Evolutionary conservation across 306 rosid species (phyloP).

Genomic region (Trifolium fragiferum): DNA sequence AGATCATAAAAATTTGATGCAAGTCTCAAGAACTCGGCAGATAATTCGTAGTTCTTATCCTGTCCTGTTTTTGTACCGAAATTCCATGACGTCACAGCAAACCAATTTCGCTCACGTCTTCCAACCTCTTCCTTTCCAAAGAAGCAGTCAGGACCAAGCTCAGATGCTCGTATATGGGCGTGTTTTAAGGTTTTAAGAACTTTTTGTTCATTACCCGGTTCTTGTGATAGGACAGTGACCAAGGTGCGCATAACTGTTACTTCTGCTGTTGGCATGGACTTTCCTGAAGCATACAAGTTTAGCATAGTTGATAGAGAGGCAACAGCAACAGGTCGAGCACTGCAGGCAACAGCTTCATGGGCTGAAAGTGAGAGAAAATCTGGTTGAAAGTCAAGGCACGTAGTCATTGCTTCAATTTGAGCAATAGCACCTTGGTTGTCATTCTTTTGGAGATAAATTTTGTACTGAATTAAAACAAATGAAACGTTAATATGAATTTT

Average conservation of each 20-base stretch:
- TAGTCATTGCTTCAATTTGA: slow-evolving; percentile 85
- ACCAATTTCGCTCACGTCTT: slow-evolving; percentile 89
- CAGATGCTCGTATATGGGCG: slow-evolving; percentile 64
- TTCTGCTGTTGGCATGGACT: slow-evolving; percentile 78
- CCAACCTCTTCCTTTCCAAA: slow-evolving; percentile 90
- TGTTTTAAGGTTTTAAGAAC: slow-evolving; percentile 66
- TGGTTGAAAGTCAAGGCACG: slow-evolving; percentile 84
- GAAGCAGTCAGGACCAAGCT: slow-evolving; percentile 69
- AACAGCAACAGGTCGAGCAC: slow-evolving; percentile 77
- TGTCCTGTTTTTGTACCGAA: slow-evolving; percentile 74
- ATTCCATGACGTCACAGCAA: slow-evolving; percentile 90
- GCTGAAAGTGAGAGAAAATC: slow-evolving; percentile 92
- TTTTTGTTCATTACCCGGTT: slow-evolving; percentile 66
- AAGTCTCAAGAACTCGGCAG: slow-evolving; percentile 69
- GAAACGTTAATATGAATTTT: slow-evolving; percentile 36
- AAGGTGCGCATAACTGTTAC: slow-evolving; percentile 81
- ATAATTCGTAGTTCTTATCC: slow-evolving; percentile 67
- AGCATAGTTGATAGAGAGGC: slow-evolving; percentile 73
- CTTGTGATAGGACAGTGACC: slow-evolving; percentile 78
- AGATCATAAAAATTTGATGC: slow-evolving; percentile 71
- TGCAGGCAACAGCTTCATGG: slow-evolving; percentile 98
- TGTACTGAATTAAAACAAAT: slow-evolving; percentile 64
- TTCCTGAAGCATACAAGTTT: slow-evolving; percentile 69
- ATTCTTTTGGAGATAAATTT: slow-evolving; percentile 83
- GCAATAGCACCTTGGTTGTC: slow-evolving; percentile 66